A percentile compares a stretch with the other conserved stretches of the same genome.
Conservation (phyloP, 2,329 filamentous ascomycete species). For the Fusarium liriodendri region DNA sequence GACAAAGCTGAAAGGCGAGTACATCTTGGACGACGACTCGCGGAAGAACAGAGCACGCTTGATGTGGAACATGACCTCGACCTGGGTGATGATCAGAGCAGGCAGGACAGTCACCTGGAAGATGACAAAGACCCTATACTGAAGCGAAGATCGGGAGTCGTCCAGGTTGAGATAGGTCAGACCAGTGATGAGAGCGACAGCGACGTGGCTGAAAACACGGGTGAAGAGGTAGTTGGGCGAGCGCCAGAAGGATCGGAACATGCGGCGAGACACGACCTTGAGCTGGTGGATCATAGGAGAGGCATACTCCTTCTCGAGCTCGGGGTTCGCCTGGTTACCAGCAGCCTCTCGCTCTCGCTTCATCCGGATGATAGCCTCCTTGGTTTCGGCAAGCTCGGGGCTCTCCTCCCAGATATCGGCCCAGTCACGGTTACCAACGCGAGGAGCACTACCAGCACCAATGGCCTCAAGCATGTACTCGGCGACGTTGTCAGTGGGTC, state of each 20-base stretch:
- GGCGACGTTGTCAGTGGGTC: conserved; percentile 67
- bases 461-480: conserved; percentile 91
- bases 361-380: conserved; percentile 74
- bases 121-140: conserved; percentile 89
- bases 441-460: conserved; percentile 77
- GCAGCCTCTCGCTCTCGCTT: conserved; percentile 67
- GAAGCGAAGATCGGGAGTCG: conserved; percentile 78
- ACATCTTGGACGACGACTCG: conserved; percentile 87
- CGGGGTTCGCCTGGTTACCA: conserved; percentile 57
- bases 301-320: conserved; percentile 80
- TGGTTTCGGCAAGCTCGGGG: conserved; percentile 74
- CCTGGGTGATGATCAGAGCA: conserved; percentile 83
- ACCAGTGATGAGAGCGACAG: conserved; percentile 82
- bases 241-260: conserved; percentile 84
- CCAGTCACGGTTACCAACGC: conserved; percentile 82
- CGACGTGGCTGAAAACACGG: conserved; percentile 84
- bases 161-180: conserved; percentile 84
- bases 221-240: conserved; percentile 92
- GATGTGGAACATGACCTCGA: conserved; percentile 83
- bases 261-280: conserved; percentile 77
- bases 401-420: conserved; percentile 82
- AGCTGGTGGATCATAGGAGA: conserved; percentile 85
- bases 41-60: conserved; percentile 86
- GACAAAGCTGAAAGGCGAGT: conserved; percentile 83
- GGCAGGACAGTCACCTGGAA: conserved; percentile 91